Evolutionary conservation across 2,329 filamentous ascomycete genomes (phyloP).

Genomic region (Penicillium sp.): DNA sequence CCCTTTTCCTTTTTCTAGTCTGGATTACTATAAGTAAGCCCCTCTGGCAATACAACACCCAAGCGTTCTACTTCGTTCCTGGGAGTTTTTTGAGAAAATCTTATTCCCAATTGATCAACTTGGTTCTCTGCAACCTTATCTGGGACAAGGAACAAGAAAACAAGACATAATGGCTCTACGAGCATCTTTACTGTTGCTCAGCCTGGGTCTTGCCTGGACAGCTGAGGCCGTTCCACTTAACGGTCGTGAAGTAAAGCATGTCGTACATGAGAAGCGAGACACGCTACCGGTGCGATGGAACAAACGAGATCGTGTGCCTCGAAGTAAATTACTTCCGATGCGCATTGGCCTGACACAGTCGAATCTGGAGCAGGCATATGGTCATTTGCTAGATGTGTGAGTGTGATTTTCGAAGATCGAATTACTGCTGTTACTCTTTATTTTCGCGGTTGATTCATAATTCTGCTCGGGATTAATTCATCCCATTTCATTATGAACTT

Average conservation of each 20-base stretch:
- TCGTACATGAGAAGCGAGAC: conserved; percentile 13
- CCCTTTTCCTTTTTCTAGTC: no score
- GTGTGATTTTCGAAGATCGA: not conserved
- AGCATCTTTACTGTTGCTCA: conserved; percentile 6
- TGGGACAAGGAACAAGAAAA: not conserved
- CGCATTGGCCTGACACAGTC: conserved; percentile 11
- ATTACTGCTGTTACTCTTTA: no score
- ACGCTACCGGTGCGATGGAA: conserved; percentile 4
- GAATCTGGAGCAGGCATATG: conserved; percentile 10
- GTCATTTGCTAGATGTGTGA: conserved; percentile 12
- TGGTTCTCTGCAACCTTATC: no score
- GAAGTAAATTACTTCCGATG: conserved; percentile 9
- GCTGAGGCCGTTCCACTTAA: conserved; percentile 3
- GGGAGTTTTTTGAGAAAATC: no score
- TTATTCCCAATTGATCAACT: no score
- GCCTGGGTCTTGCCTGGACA: conserved; percentile 4
- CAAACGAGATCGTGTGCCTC: conserved; percentile 12
- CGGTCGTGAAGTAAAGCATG: conserved; percentile 2
- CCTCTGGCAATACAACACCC: no score
- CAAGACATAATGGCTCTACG: conserved; percentile 5
- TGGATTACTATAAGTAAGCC: no score
- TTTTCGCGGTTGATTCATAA: no score
- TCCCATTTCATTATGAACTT: not conserved
- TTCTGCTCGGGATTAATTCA: not conserved
- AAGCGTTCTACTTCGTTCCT: no score